Conservation (phyloP, 2,329 filamentous ascomycete species). For the Sporothrix luriei region DNA sequence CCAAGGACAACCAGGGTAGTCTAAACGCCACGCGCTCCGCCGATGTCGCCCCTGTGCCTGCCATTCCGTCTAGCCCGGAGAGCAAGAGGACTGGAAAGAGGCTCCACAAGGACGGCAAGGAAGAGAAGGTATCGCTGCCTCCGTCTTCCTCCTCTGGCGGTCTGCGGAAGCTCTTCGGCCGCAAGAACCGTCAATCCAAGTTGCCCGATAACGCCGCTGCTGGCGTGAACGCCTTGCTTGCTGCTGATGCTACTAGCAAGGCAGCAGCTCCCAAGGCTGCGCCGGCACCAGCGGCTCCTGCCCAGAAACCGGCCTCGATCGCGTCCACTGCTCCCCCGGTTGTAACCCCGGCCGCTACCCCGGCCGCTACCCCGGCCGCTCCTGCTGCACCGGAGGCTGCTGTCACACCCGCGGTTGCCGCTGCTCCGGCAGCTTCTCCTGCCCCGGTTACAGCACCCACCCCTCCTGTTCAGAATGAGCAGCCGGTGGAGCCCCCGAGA, state of each 20-base stretch:
- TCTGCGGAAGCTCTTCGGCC: slow-evolving; percentile 67
- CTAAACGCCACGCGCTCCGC: slow-evolving; percentile 45
- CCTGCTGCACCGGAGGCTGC: slow-evolving; percentile 36
- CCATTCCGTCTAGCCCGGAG: slow-evolving; percentile 47
- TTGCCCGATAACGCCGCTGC: slow-evolving; percentile 56
- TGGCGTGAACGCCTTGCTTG: slow-evolving; percentile 57
- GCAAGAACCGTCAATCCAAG: slow-evolving; percentile 63
- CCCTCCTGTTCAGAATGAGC: slow-evolving; percentile 33
- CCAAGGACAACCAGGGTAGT: slow-evolving; percentile 44
- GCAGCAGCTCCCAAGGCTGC: neutral
- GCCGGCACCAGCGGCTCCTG: slow-evolving; percentile 1
- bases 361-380: neutral
- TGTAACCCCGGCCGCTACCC: neutral
- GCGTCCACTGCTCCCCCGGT: slow-evolving; percentile 16
- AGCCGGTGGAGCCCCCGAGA: slow-evolving; percentile 33
- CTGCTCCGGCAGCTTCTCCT: slow-evolving; percentile 29
- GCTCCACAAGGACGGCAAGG: slow-evolving; percentile 56
- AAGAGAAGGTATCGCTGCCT: slow-evolving; percentile 37
- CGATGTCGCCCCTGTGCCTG: slow-evolving; percentile 48
- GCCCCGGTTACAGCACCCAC: slow-evolving; percentile 36
- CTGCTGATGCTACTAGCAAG: slow-evolving; percentile 40
- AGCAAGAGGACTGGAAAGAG: slow-evolving; percentile 55
- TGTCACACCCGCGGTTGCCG: slow-evolving; percentile 38
- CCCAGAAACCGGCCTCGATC: slow-evolving; percentile 23
- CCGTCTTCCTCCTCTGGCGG: slow-evolving; percentile 45